Percentiles rank a stretch among this genome's conserved stretches.
Evolutionary conservation across 2,329 filamentous ascomycete species (phyloP).

Genomic region (Monosporascus sp.): DNA sequence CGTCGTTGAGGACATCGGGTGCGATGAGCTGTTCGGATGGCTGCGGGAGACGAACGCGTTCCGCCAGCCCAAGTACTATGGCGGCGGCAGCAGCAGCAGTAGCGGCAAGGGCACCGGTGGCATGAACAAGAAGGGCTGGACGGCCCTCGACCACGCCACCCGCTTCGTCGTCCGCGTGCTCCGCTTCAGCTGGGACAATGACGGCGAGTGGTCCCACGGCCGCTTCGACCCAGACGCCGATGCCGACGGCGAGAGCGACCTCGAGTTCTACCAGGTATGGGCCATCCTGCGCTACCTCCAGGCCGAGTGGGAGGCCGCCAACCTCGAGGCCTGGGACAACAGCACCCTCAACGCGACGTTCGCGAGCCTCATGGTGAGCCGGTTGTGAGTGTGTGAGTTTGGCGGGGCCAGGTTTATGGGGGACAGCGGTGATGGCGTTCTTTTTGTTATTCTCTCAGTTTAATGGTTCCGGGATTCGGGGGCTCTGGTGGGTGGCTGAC

Average conservation of each 20-base stretch:
- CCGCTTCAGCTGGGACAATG: slow-evolving; percentile 20
- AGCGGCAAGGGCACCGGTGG: background rate
- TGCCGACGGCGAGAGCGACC: slow-evolving; percentile 16
- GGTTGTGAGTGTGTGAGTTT: background rate
- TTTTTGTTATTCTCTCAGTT: too few relatives aligned
- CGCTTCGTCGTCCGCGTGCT: slow-evolving; percentile 23
- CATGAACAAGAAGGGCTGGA: slow-evolving; percentile 18
- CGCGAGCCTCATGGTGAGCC: background rate
- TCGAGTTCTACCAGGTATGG: slow-evolving; percentile 25
- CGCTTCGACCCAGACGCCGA: slow-evolving; percentile 17
- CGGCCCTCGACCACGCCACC: slow-evolving; percentile 20
- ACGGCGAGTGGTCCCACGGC: slow-evolving; percentile 20
- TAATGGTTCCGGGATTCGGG: too few relatives aligned
- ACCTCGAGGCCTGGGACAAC: slow-evolving; percentile 18
- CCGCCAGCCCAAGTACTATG: slow-evolving; percentile 9
- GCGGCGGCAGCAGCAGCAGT: background rate
- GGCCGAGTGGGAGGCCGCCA: slow-evolving; percentile 24
- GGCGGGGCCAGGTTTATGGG: too few relatives aligned
- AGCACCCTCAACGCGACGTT: slow-evolving; percentile 1
- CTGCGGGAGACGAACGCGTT: slow-evolving; percentile 16
- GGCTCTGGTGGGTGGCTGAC: too few relatives aligned
- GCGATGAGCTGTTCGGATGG: slow-evolving; percentile 13
- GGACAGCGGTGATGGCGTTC: too few relatives aligned
- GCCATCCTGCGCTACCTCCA: slow-evolving; percentile 22
- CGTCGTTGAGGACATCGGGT: slow-evolving; percentile 14